Evolutionary conservation across 169 alveolate species (phyloP), one percentile per base, ranked within the genome.

Genomic region (Cryptosporidium canis): DNA sequence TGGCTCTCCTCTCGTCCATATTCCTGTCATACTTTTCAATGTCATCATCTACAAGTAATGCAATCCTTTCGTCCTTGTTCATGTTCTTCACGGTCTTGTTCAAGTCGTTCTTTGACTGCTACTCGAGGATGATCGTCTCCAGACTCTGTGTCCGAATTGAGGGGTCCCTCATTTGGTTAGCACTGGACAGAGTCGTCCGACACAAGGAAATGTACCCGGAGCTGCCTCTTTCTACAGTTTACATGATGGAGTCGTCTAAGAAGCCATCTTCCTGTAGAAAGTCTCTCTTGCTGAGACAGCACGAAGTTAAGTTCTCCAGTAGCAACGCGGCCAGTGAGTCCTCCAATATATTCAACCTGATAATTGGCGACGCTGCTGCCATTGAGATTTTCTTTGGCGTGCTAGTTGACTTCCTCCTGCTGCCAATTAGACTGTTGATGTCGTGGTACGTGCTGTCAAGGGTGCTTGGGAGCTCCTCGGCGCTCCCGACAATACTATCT

Each of bases 311-410:
- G 6, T 77, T 77, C 44, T 41, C 61, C 1, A 77, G 56, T 41
- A 77, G 87, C 43, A 77, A 77, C 16, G 87, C 87, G n/a, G 87
- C 87, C 7, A 77, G 44, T n/a, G 43, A 77, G 33, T 77, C 87
- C 9, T 77, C 87, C 2, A 77, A 77, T 77, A 45, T 77, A 58
- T 77, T 77, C 31, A 77, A 77, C 24, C 27, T 77, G 39, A 77
- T 77, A 4, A 61, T 77, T 41, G 87, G 87, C 3, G 87, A 77
- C 37, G 87, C 87, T 31, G 47, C 72, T 29, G 71, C 87, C 6
- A 77, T 77, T 18, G 87, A 77, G 27, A 12, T 58, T 6, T 77
- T 77, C 31, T 61, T 77, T 39, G 61, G 87, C 14, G 70, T 55
- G 43, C 43, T 77, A 58, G 77, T 77, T 31, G 87, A 77, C 24